A percentile compares a stretch with the other conserved stretches of the same genome.
These are phyloP conservation scores for Zasmidium citrigriseum DNA, from an alignment of 2,329 filamentous ascomycete species.

Conservation along the genomic window DNA sequence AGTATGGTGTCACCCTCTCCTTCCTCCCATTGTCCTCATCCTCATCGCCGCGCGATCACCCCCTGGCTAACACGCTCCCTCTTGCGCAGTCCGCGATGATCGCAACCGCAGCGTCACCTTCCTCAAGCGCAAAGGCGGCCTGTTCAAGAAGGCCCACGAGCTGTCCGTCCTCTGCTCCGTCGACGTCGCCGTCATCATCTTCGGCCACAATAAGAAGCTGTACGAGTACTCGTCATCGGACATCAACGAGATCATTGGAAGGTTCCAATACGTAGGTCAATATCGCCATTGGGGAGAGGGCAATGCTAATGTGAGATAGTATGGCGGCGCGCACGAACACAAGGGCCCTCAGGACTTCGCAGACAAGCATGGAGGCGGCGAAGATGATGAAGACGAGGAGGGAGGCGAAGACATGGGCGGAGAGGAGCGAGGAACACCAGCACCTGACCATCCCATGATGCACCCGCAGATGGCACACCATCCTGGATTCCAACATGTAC, in stretches of 20 bases:
- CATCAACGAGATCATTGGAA: slow-evolving; percentile 84
- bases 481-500: slow-evolving; percentile 74
- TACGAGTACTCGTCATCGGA: slow-evolving; percentile 96
- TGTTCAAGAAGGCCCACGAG: slow-evolving; percentile 99
- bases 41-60: background rate
- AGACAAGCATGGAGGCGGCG: slow-evolving; percentile 69
- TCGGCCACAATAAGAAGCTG: slow-evolving; percentile 97
- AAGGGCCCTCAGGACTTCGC: slow-evolving; percentile 93
- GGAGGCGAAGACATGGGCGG: slow-evolving; percentile 54
- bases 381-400: slow-evolving; percentile 79
- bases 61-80: background rate
- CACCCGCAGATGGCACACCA: slow-evolving; percentile 50
- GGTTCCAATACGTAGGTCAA: slow-evolving; percentile 83
- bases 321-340: slow-evolving; percentile 90
- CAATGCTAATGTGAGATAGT: slow-evolving; percentile 55
- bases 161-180: slow-evolving; percentile 96
- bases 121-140: slow-evolving; percentile 94
- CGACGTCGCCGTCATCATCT: slow-evolving; percentile 98
- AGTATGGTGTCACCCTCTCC: slow-evolving; percentile 19
- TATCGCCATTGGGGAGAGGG: slow-evolving; percentile 7
- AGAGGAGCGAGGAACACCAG: slow-evolving; percentile 64
- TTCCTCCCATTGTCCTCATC: background rate
- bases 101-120: slow-evolving; percentile 62
- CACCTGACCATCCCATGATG: slow-evolving; percentile 61
- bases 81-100: slow-evolving; percentile 23